Percentiles rank a stretch among this genome's conserved stretches.
Conservation (phyloP, 2,329 filamentous ascomycete species). For the Dactylellina cionopaga region DNA sequence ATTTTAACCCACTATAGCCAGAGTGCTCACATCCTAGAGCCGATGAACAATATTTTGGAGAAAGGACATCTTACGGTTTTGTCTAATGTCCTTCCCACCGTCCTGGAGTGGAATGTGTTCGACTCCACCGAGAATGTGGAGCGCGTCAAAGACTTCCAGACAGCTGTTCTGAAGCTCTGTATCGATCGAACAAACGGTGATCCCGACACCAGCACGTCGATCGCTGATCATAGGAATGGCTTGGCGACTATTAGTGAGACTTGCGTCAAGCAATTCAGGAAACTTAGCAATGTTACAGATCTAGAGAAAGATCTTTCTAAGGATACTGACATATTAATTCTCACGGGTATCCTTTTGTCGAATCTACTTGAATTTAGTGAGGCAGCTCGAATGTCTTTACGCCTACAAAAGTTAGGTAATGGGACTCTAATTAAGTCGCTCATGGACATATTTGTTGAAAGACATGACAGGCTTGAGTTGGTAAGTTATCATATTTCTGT, state of each 20-base stretch:
- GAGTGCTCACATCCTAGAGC: slow-evolving; percentile 48
- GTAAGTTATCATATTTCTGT: slow-evolving; percentile 15
- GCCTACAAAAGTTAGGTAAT: slow-evolving; percentile 7
- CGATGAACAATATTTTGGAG: slow-evolving; percentile 56
- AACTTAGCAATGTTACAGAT: background rate
- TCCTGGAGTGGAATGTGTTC: slow-evolving; percentile 25
- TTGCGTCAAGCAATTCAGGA: slow-evolving; percentile 28
- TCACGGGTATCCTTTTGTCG: slow-evolving; percentile 30
- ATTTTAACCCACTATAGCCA: slow-evolving; percentile 44
- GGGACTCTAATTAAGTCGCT: slow-evolving; percentile 17
- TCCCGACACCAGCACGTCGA: slow-evolving; percentile 18
- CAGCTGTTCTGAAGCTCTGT: slow-evolving; percentile 39
- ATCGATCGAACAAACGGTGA: slow-evolving; percentile 45
- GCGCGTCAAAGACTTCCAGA: slow-evolving; percentile 40
- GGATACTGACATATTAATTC: slow-evolving; percentile 34
- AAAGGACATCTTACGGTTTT: slow-evolving; percentile 55
- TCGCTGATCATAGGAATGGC: slow-evolving; percentile 39
- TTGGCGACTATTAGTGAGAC: slow-evolving; percentile 20
- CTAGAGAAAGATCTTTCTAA: slow-evolving; percentile 18
- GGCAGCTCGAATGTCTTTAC: slow-evolving; percentile 26
- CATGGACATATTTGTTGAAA: slow-evolving; percentile 27
- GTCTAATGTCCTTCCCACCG: slow-evolving; percentile 54
- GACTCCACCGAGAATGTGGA: slow-evolving; percentile 14
- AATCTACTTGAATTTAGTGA: slow-evolving; percentile 47
- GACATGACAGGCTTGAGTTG: slow-evolving; percentile 40